Evolutionary conservation across 257 asterid genomes (phyloP).

Genomic region (Solanum sitiens): DNA sequence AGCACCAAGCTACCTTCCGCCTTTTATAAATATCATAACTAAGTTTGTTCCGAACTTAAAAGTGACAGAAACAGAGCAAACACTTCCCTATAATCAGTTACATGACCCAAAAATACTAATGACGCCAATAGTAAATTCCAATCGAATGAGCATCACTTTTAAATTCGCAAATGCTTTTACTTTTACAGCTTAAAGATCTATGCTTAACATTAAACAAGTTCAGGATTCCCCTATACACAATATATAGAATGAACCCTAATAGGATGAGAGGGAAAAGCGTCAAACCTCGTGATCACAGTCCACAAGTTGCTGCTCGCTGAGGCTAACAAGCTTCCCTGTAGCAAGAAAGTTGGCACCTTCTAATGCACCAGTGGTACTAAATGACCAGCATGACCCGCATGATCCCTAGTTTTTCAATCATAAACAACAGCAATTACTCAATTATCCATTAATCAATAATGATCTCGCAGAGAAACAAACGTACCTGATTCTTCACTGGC

Average conservation of each 20-base stretch:
- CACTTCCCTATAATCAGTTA: background rate
- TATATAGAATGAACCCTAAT: background rate
- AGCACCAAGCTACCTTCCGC: background rate
- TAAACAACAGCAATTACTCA: background rate
- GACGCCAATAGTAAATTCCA: background rate
- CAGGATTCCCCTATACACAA: background rate
- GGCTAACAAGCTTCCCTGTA: conserved; percentile 75
- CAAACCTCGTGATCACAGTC: conserved; percentile 90
- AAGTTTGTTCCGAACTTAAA: background rate
- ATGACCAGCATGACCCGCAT: conserved; percentile 94
- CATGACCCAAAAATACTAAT: background rate
- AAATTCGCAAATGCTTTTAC: background rate
- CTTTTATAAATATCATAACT: background rate
- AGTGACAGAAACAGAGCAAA: background rate
- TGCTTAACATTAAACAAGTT: background rate
- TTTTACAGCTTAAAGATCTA: background rate
- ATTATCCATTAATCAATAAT: background rate
- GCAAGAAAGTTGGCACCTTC: conserved; percentile 85
- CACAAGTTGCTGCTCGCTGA: conserved; percentile 91
- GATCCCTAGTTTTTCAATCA: conserved; percentile 38
- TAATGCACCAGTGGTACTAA: conserved; percentile 80
- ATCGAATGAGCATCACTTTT: background rate
- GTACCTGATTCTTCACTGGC: conserved; percentile 75
- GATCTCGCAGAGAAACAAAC: background rate
- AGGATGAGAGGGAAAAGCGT: background rate